Conservation (phyloP, 805 yeast species). For the Saturnispora silvae region DNA sequence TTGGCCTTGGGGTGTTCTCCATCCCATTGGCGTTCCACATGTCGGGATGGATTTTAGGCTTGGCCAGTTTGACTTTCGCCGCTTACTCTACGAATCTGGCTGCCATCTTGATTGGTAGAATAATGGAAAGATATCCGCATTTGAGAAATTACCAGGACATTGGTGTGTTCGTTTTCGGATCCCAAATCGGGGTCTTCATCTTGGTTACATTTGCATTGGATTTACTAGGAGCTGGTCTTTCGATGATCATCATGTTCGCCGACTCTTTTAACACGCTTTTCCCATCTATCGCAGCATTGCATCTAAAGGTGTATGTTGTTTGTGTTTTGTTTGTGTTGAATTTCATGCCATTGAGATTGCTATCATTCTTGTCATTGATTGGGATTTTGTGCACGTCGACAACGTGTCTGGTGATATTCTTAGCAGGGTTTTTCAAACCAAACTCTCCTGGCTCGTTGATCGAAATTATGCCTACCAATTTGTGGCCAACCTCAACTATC, state of each 20-base stretch:
- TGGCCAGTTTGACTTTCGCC: slow-evolving; percentile 30
- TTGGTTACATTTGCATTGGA: slow-evolving; percentile 44
- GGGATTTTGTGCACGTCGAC: slow-evolving; percentile 66
- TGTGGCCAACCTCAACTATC: slow-evolving; percentile 47
- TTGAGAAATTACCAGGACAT: slow-evolving; percentile 50
- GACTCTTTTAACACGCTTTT: slow-evolving; percentile 47
- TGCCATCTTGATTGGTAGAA: slow-evolving; percentile 42
- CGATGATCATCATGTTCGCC: slow-evolving; percentile 48
- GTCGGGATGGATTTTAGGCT: slow-evolving; percentile 57
- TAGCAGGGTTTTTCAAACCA: slow-evolving; percentile 53
- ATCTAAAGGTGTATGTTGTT: slow-evolving; percentile 35
- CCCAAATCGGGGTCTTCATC: slow-evolving; percentile 31
- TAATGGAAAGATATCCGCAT: slow-evolving; percentile 30
- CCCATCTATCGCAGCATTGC: slow-evolving; percentile 28
- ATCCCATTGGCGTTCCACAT: slow-evolving; percentile 58
- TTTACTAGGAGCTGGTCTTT: slow-evolving; percentile 48
- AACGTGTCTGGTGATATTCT: slow-evolving; percentile 45
- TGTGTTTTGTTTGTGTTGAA: slow-evolving; percentile 34
- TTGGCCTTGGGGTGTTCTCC: slow-evolving; percentile 69
- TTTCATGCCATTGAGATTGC: slow-evolving; percentile 61
- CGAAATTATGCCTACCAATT: slow-evolving; percentile 50
- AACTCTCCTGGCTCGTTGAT: slow-evolving; percentile 67
- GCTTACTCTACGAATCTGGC: slow-evolving; percentile 43
- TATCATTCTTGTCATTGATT: slow-evolving; percentile 56
- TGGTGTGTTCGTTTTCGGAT: slow-evolving; percentile 41